Evolutionary conservation across 2,329 filamentous ascomycete species (phyloP).

Genomic region (Cadophora luteo-olivacea): DNA sequence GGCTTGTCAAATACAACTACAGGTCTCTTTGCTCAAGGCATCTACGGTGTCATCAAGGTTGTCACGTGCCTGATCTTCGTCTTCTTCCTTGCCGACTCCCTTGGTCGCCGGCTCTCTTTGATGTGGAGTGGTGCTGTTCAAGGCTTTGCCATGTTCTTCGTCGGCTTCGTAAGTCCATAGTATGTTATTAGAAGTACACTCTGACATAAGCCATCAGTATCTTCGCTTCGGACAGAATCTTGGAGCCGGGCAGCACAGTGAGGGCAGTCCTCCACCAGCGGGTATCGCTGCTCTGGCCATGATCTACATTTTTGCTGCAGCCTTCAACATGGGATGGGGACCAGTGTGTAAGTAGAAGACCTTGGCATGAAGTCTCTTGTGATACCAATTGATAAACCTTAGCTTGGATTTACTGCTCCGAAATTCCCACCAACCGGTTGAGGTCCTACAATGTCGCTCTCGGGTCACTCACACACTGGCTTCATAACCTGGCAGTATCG

Average conservation of each 20-base stretch:
- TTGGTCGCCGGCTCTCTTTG: constrained; percentile 61
- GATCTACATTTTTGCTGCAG: constrained; percentile 74
- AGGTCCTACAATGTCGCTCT: constrained; percentile 72
- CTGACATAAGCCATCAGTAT: constrained; percentile 48
- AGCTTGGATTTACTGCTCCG: constrained; percentile 72
- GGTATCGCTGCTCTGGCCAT: constrained; percentile 74
- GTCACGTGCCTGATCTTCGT: constrained; percentile 68
- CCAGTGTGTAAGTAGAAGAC: too few species aligned
- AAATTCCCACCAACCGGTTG: constrained; percentile 72
- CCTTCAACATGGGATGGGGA: constrained; percentile 76
- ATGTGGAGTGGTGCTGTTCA: constrained; percentile 62
- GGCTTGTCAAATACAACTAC: constrained; percentile 57
- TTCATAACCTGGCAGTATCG: constrained; percentile 78
- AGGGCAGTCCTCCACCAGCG: constrained; percentile 58
- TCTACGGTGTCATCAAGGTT: constrained; percentile 77
- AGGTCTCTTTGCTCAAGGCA: constrained; percentile 74
- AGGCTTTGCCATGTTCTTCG: constrained; percentile 67
- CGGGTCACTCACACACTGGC: constrained; percentile 72
- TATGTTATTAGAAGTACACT: too few species aligned
- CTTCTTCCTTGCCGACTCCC: constrained; percentile 70
- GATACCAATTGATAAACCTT: constrained; percentile 44
- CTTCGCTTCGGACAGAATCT: constrained; percentile 66
- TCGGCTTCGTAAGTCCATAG: constrained; percentile 56
- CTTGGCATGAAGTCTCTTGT: too few species aligned
- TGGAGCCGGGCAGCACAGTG: constrained; percentile 44